Percentiles rank a stretch among this genome's conserved stretches.
phyloP scores from a whole-genome alignment of 108 stramenopile species.

The Cyclotella sp. region DNA sequence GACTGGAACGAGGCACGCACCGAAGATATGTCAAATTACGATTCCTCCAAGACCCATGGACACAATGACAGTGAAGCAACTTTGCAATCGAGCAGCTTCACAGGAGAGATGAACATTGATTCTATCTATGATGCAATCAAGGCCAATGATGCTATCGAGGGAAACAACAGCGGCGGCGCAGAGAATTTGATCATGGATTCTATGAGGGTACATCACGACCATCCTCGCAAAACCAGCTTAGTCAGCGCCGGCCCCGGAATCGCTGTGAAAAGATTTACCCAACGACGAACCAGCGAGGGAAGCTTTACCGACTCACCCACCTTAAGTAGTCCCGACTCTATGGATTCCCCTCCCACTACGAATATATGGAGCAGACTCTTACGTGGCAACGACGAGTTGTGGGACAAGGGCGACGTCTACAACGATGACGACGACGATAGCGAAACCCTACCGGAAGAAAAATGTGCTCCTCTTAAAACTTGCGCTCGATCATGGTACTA shows the following conservation, averaged over 20 bases:
- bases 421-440: constrained; percentile 3
- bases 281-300: not conserved
- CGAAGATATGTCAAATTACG: constrained; percentile 4
- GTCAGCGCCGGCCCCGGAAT: not conserved
- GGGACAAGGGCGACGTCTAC: constrained; percentile 12
- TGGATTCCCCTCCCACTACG: not conserved
- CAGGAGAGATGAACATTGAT: not conserved
- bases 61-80: not conserved
- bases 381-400: constrained; percentile 9
- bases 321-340: not conserved
- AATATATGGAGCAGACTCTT: constrained; percentile 30
- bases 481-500: constrained; percentile 13
- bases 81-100: not conserved
- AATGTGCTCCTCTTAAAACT: not conserved
- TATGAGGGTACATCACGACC: not conserved
- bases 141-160: too few species aligned
- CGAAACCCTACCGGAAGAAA: not conserved
- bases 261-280: not conserved
- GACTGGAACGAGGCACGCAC: constrained; percentile 13
- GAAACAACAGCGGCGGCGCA: not conserved
- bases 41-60: not conserved
- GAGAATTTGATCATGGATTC: not conserved
- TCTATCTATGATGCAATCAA: constrained; percentile 11
- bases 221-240: not conserved
- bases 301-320: not conserved